phyloP scores from a whole-genome alignment of 169 alveolate genomes.

The Sarcocystis neurona region DNA sequence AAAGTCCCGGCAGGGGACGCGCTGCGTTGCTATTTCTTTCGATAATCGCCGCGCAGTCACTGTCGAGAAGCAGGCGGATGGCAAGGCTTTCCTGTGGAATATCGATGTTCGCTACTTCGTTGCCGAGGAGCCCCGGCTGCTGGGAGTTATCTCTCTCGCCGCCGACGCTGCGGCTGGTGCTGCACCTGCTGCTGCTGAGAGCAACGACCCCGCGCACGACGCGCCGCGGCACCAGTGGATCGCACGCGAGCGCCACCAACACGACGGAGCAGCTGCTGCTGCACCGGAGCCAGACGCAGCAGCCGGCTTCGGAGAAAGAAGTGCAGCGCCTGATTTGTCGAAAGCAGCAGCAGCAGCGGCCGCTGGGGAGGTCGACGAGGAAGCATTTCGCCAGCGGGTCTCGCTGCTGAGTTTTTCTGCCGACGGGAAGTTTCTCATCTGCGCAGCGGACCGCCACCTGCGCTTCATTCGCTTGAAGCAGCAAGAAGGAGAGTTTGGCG shows the following conservation, averaged over 20 bases:
- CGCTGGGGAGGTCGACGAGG: background rate
- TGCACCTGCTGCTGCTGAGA: background rate
- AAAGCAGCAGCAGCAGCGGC: too few relatives aligned
- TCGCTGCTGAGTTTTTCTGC: background rate
- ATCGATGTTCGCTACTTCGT: slow-evolving; percentile 10
- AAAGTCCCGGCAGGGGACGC: background rate
- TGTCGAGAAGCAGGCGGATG: background rate
- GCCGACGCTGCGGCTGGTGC: background rate
- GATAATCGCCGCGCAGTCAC: slow-evolving; percentile 8
- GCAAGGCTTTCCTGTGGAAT: slow-evolving; percentile 1
- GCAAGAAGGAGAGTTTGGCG: too few relatives aligned
- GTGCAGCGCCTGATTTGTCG: too few relatives aligned
- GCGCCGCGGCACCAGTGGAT: too few relatives aligned
- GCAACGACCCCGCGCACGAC: background rate
- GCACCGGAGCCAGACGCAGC: too few relatives aligned
- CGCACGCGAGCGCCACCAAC: too few relatives aligned
- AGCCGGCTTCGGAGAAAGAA: too few relatives aligned
- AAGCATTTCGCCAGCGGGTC: background rate
- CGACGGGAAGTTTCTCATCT: background rate
- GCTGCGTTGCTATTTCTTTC: background rate
- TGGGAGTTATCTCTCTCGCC: too few relatives aligned
- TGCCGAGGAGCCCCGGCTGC: background rate
- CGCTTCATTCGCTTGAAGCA: background rate
- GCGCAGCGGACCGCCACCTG: slow-evolving; percentile 3
- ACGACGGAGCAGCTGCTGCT: too few relatives aligned